Conservation (phyloP, 148 eudicot species). For the Mesembryanthemum crystallinum region DNA sequence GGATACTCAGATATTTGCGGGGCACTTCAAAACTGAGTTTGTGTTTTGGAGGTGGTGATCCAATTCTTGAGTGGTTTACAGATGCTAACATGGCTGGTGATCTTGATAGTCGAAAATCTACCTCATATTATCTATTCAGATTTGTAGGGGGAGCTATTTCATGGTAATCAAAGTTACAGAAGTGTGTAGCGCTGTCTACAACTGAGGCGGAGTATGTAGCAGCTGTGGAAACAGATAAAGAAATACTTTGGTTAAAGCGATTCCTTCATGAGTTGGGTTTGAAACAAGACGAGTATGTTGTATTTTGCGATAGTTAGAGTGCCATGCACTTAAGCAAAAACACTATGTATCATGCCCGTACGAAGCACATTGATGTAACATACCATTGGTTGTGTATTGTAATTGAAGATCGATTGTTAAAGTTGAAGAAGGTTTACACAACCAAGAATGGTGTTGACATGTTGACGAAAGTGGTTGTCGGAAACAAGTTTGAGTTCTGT, state of each 20-base stretch:
- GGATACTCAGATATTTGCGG: conserved; percentile 19
- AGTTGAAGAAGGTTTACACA: not conserved
- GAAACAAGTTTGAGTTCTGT: no score
- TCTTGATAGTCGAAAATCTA: conserved; percentile 15
- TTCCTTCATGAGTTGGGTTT: no score
- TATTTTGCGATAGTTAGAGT: not conserved
- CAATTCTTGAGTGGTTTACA: not conserved
- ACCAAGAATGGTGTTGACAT: not conserved
- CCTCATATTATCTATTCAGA: conserved; percentile 11
- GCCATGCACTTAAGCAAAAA: not conserved
- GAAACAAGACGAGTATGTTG: no score
- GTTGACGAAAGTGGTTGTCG: not conserved
- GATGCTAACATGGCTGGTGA: conserved; percentile 16
- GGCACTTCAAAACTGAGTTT: conserved; percentile 9
- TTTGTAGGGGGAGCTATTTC: no score
- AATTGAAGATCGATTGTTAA: not conserved
- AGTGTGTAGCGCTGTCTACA: no score
- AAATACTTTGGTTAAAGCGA: no score
- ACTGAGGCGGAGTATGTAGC: no score
- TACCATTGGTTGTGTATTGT: not conserved
- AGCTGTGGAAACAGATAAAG: no score
- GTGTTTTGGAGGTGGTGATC: not conserved
- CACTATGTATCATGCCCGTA: not conserved
- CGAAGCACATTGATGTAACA: not conserved
- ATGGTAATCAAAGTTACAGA: no score